A percentile compares a stretch with the other conserved stretches of the same genome.
Conservation (phyloP, 179 eudicot genomes). For the Sideroxylon spinosum region DNA sequence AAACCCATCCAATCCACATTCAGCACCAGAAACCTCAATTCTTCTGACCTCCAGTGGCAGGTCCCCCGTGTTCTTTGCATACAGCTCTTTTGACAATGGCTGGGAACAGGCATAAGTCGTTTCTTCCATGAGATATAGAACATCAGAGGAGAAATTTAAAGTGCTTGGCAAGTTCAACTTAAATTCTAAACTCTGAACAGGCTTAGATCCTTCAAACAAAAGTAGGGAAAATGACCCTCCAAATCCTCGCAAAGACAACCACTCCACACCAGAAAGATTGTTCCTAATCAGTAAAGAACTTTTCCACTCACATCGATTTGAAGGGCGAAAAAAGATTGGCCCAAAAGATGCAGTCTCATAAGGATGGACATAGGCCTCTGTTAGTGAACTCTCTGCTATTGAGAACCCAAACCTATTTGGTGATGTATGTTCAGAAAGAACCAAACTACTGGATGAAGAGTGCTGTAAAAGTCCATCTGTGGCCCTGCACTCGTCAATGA, state of each 20-base stretch:
- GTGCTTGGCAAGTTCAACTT: constrained; percentile 34
- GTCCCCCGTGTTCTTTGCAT: constrained; percentile 69
- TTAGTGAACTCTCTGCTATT: constrained; percentile 43
- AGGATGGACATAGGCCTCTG: constrained; percentile 75
- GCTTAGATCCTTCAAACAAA: constrained; percentile 53
- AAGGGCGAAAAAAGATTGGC: constrained; percentile 76
- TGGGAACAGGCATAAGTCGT: constrained; percentile 32
- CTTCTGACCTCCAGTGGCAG: constrained; percentile 49
- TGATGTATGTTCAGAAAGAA: constrained; percentile 32
- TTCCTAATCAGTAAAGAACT: constrained; percentile 71
- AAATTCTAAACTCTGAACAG: constrained; percentile 53
- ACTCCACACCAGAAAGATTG: constrained; percentile 82
- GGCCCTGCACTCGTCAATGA: constrained; percentile 44
- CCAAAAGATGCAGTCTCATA: constrained; percentile 57
- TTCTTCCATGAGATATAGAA: constrained; percentile 17
- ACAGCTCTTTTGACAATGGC: constrained; percentile 51
- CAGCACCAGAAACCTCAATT: constrained; percentile 64
- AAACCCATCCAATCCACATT: constrained; percentile 74
- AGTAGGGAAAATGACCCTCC: constrained; percentile 71
- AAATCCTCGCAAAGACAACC: constrained; percentile 56
- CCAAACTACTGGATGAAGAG: constrained; percentile 36
- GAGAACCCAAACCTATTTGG: constrained; percentile 67
- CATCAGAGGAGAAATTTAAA: constrained; percentile 32
- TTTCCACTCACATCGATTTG: constrained; percentile 67
- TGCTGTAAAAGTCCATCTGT: constrained; percentile 36